Percentiles rank a stretch among this genome's conserved stretches.
phyloP scores from a whole-genome alignment of 805 yeast species.

The Lipomyces orientalis region DNA sequence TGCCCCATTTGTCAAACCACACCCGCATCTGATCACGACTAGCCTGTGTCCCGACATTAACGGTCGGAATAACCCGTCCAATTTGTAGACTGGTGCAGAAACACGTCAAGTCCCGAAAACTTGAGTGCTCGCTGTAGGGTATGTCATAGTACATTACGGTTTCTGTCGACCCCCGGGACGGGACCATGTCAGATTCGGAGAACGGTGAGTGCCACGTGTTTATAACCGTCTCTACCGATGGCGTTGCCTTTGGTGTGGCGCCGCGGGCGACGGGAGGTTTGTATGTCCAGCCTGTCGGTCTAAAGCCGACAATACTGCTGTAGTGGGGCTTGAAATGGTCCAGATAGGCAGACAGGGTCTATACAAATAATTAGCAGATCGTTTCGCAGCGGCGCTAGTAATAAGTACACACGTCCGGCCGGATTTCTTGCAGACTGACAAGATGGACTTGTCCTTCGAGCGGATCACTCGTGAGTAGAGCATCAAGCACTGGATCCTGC shows the following conservation, averaged over 20 bases:
- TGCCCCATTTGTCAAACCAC: slow-evolving; percentile 37
- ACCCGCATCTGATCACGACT: slow-evolving; percentile 34
- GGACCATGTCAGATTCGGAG: slow-evolving; percentile 25
- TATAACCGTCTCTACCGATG: slow-evolving; percentile 21
- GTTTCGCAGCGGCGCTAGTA: background rate
- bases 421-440: slow-evolving; percentile 66
- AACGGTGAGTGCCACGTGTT: slow-evolving; percentile 13
- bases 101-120: slow-evolving; percentile 75
- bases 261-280: slow-evolving; percentile 40
- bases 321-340: slow-evolving; percentile 53
- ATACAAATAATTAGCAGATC: background rate
- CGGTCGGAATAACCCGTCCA: slow-evolving; percentile 76
- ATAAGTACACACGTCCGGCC: slow-evolving; percentile 39
- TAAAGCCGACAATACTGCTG: slow-evolving; percentile 63
- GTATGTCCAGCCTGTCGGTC: slow-evolving; percentile 92
- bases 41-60: slow-evolving; percentile 45
- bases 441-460: slow-evolving; percentile 66
- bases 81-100: slow-evolving; percentile 63
- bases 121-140: slow-evolving; percentile 95
- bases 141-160: slow-evolving; percentile 46
- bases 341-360: slow-evolving; percentile 55
- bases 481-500: slow-evolving; percentile 51
- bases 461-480: slow-evolving; percentile 54
- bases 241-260: slow-evolving; percentile 20
- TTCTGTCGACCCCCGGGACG: slow-evolving; percentile 39